Base-by-base conservation (phyloP, 495 filamentous ascomycete species). In the Acidiella bohemica region DNA sequence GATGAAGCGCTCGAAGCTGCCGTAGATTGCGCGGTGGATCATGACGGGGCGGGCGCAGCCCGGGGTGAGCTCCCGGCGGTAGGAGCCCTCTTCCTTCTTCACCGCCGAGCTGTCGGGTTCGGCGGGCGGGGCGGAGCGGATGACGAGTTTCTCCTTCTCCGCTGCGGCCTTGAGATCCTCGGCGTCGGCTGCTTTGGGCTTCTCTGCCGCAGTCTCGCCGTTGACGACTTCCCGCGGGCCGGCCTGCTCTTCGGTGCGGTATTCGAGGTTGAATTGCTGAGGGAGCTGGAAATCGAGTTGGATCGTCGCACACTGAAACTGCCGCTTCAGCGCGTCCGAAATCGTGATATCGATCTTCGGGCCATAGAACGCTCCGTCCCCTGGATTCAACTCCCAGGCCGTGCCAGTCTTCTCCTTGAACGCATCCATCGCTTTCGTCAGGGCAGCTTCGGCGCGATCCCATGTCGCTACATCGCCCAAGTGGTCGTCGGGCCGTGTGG, bases 321-420 rank as follows among this genome's bases (percentile, higher is more conserved):
- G 81, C 51, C 81, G 69, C 61, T 69, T 67, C 50, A 93, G 67
- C 19, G 78, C 76, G 57, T 94, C 86, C 3, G 71, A 72, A 50
- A 94, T 87, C 27, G 75, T 86, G 50, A 97, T 84, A 42, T 96
- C 92, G 42, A 96, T 93, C 70, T 85, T 84, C 1, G 90, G 90
- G 1, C 90, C 92, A 53, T 96, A 96, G 65, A 96, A 97, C 23
- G 90, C 92, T 53, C 90, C 90, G 51, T 97, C 90, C 33, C 88
- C 88, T 36, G 81, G 75, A 52, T 96, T 90, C 17, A 93, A 68
- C 53, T 78, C 76, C 90, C 90, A 97, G 40, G 79, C 63, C 12
- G 77, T 66, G 32, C 80, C 80, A 26, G 67, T 73, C 4, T 60
- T 53, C 13, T 61, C 63, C 28, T 69, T 66, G 59, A 95, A 97